These are phyloP conservation scores for Linnemannia exigua DNA, from an alignment of 192 early-diverging fungal species.

Conservation along the genomic window DNA sequence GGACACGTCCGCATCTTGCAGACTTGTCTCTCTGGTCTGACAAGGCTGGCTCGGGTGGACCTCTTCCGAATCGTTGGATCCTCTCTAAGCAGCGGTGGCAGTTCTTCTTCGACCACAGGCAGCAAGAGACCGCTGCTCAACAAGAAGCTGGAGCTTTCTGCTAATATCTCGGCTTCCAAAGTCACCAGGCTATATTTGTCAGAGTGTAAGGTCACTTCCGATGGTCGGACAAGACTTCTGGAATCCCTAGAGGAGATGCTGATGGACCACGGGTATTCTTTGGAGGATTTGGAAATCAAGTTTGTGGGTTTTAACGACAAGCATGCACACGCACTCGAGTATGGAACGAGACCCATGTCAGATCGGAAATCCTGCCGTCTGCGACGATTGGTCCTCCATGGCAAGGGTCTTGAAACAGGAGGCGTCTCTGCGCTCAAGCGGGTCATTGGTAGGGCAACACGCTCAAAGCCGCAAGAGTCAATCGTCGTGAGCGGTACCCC, in stretches of 20 bases:
- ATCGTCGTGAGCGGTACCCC: neutral
- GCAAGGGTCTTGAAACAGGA: constrained; percentile 32
- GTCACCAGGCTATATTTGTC: constrained; percentile 28
- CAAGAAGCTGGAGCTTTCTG: constrained; percentile 43
- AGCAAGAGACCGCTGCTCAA: constrained; percentile 14
- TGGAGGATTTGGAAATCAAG: constrained; percentile 44
- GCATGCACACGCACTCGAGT: constrained; percentile 49
- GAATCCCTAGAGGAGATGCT: constrained; percentile 45
- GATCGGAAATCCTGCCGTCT: constrained; percentile 18
- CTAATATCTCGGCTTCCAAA: constrained; percentile 13
- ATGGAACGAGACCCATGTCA: constrained; percentile 28
- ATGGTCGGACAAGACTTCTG: constrained; percentile 17
- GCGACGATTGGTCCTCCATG: constrained; percentile 49
- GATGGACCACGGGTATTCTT: constrained; percentile 17
- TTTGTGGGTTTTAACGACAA: constrained; percentile 52
- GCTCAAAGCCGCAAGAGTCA: neutral
- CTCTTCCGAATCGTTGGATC: constrained; percentile 27
- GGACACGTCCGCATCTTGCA: constrained; percentile 46
- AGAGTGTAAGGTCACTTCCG: constrained; percentile 30
- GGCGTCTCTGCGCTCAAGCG: constrained; percentile 30
- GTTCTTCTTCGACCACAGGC: neutral
- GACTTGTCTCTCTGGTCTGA: constrained; percentile 18
- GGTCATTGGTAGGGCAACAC: constrained; percentile 32
- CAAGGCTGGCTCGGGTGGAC: constrained; percentile 29
- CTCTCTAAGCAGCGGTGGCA: neutral